Evolutionary conservation across 2,329 filamentous ascomycete genomes (phyloP), one percentile per base, ranked within the genome.

Genomic region (Huntiella abstrusa): DNA sequence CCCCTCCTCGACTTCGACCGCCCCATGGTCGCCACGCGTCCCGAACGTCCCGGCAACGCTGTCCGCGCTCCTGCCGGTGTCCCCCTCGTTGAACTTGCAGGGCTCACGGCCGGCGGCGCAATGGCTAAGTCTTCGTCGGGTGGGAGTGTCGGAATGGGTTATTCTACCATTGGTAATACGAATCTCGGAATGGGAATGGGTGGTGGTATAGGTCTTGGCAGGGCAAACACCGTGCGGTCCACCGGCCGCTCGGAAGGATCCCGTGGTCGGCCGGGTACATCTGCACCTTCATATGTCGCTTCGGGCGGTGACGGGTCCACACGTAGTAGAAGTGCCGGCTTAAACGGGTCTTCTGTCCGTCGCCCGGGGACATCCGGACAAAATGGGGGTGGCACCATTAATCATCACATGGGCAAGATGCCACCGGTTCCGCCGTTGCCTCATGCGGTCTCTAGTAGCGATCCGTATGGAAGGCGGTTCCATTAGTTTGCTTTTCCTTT

Each of bases 1-100:
- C 51, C 54, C 33, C 66, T 86, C 4, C 61, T 86, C 28, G 80
- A 83, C 54, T 66, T 85, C 36, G 77, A 53, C 33, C 55, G 75
- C 0, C 75, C 76, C 0, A 65, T 67, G 42, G 80, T 78, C 55
- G 66, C 70, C 43, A 77, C 81, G 51, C 77, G 68, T 50, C 65
- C 64, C 41, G 69, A 71, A 42, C 65, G 68, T 12, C 69, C 68
- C 49, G 74, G 73, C 3, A 62, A 61, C 39, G 66, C 64, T 15
- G 59, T 68, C n/a, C 62, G 59, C 10, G 59, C 60, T 3, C 59
- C 62, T 0, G 53, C 56, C 2, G 64, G 64, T 13, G 59, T 62
- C 8, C 66, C 64, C 7, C 59, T 72, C 1, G 65, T 72, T 41
- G 66, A 69, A 44, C 62, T 65, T 43, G 67, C 66, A 8, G 63